Evolutionary conservation across 352 stramenopile genomes (phyloP), one percentile per base, ranked within the genome.

Genomic region (Poterioochromonas sp.): DNA sequence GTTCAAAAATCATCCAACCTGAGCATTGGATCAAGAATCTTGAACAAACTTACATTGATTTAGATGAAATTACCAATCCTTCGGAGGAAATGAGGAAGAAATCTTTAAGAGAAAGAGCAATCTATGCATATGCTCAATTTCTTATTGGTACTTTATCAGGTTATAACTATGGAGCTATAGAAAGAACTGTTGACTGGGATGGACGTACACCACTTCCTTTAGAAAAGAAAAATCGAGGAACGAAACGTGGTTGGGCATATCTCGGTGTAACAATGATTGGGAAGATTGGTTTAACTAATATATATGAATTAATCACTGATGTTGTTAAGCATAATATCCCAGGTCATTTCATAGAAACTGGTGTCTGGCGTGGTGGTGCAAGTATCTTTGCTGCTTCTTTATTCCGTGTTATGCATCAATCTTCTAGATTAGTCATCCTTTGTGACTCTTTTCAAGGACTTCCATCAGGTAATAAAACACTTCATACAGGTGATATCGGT

Each of bases 271-370:
- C 44, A 8, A 53, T 53, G 44, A 20, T 53, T 8, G 44, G 44
- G 8, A 53, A 53, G 44, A 8, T 53, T 35, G 29, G 73, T 76
- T 29, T 78, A n/a, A n/a, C n/a, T n/a, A n/a, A n/a, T n/a, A n/a
- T n/a, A n/a, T n/a, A n/a, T n/a, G n/a, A n/a, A n/a, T n/a, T n/a
- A n/a, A n/a, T n/a, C n/a, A n/a, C n/a, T n/a, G n/a, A n/a, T n/a
- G n/a, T n/a, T n/a, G n/a, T n/a, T n/a, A n/a, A n/a, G n/a, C n/a
- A n/a, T n/a, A n/a, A n/a, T n/a, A n/a, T n/a, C n/a, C n/a, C n/a
- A n/a, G n/a, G n/a, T n/a, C n/a, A n/a, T n/a, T n/a, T 79, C 47
- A 39, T 78, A 1, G 73, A 78, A 29, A 78, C 73, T 37, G 73
- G 73, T 29, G 73, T 78, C 49, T 78, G 73, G 73, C 22, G 73